phyloP scores from a whole-genome alignment of 306 rosid species.

The Rosa persica region DNA sequence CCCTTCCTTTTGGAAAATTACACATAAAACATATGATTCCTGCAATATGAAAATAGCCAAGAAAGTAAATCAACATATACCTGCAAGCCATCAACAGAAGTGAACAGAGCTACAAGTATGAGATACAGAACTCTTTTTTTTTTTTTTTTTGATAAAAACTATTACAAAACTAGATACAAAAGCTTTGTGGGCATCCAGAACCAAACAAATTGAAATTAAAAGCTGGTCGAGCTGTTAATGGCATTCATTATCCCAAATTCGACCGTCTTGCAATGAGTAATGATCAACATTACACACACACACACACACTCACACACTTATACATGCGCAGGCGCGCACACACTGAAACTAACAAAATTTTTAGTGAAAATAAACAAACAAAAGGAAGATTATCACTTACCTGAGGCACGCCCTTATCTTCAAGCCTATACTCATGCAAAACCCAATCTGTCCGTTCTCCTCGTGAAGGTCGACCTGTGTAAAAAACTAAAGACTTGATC shows the following conservation, averaged over 20 bases:
- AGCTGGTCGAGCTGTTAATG: background rate
- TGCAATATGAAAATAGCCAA: constrained; percentile 31
- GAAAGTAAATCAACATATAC: constrained; percentile 19
- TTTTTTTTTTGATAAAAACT: background rate
- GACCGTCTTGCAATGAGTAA: background rate
- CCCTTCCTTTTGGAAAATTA: constrained; percentile 64
- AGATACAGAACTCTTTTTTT: too few relatives aligned
- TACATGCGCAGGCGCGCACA: background rate
- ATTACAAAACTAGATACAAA: background rate
- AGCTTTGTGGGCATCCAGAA: background rate
- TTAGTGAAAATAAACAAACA: background rate
- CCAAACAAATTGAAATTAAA: background rate
- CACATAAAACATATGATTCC: constrained; percentile 69
- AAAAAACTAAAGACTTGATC: constrained; percentile 68
- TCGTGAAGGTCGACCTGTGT: constrained; percentile 45
- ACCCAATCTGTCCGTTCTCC: constrained; percentile 86
- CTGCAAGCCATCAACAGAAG: background rate
- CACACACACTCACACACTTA: too few relatives aligned
- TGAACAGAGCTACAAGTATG: background rate
- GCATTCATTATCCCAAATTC: background rate
- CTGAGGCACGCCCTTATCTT: constrained; percentile 43
- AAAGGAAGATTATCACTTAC: constrained; percentile 29
- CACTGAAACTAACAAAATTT: background rate
- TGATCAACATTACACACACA: background rate
- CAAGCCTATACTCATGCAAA: constrained; percentile 72